A percentile compares a stretch with the other conserved stretches of the same genome.
These are phyloP conservation scores for Chara braunii DNA, from an alignment of 139 green algal genomes.

Conservation along the genomic window DNA sequence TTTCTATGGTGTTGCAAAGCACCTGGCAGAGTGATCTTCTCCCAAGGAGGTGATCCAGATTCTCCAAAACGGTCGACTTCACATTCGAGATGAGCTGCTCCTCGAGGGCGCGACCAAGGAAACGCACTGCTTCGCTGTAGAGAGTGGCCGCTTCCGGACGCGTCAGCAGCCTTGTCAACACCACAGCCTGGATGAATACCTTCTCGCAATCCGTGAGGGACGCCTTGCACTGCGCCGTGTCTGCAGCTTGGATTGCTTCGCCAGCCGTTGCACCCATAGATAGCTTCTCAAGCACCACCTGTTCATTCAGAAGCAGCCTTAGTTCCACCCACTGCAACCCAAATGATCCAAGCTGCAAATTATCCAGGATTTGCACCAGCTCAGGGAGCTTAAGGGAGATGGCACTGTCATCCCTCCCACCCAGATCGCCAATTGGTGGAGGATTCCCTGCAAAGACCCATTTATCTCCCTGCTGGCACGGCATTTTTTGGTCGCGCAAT, in stretches of 20 bases:
- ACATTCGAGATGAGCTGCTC: slow-evolving; percentile 25
- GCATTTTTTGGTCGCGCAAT: too few relatives aligned
- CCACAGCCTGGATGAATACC: slow-evolving; percentile 26
- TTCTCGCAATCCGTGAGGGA: slow-evolving; percentile 30
- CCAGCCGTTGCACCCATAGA: not conserved
- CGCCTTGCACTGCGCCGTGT: not conserved
- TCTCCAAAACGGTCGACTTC: not conserved
- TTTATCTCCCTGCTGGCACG: too few relatives aligned
- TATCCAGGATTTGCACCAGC: slow-evolving; percentile 15
- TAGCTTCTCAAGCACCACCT: slow-evolving; percentile 25
- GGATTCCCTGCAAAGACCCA: too few relatives aligned
- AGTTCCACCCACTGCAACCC: slow-evolving; percentile 29
- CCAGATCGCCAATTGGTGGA: too few relatives aligned
- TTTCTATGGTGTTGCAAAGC: too few relatives aligned
- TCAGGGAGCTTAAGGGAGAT: too few relatives aligned
- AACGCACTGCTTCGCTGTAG: slow-evolving; percentile 23
- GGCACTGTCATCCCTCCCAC: not conserved
- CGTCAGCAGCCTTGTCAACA: slow-evolving; percentile 22
- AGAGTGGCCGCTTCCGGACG: slow-evolving; percentile 10
- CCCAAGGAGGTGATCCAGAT: slow-evolving; percentile 1
- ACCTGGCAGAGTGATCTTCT: not conserved
- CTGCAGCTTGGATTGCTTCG: not conserved
- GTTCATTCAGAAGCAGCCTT: slow-evolving; percentile 31
- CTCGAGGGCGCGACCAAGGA: slow-evolving; percentile 15
- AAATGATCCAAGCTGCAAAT: slow-evolving; percentile 8